A percentile compares a stretch with the other conserved stretches of the same genome.
These are phyloP conservation scores for Rhytidhysteron rufulum DNA, from an alignment of 2,329 filamentous ascomycete genomes.

Conservation along the genomic window DNA sequence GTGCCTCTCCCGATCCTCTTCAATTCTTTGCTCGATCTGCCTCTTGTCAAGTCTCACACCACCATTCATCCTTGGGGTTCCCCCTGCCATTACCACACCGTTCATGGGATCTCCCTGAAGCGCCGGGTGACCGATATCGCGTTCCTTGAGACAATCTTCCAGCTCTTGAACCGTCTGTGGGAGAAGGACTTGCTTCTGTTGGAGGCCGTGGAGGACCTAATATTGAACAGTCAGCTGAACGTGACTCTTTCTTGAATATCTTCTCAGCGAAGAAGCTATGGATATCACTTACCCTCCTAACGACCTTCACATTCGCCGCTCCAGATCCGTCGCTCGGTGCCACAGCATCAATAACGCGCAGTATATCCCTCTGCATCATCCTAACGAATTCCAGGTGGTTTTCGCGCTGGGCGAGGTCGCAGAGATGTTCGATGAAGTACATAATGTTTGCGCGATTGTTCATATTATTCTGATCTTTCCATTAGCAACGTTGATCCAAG, in stretches of 20 bases:
- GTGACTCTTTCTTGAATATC: too few species aligned
- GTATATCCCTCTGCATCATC: slow-evolving; percentile 93
- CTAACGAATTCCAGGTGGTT: slow-evolving; percentile 76
- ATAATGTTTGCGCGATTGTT: slow-evolving; percentile 98
- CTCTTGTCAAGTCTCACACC: slow-evolving; percentile 66
- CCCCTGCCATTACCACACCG: slow-evolving; percentile 12
- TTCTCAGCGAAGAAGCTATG: neutral
- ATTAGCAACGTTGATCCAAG: neutral
- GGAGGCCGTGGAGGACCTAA: slow-evolving; percentile 67
- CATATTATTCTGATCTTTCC: slow-evolving; percentile 71
- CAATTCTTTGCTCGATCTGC: slow-evolving; percentile 92
- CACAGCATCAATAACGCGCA: slow-evolving; percentile 87
- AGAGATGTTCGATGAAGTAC: slow-evolving; percentile 96
- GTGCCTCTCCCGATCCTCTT: slow-evolving; percentile 92
- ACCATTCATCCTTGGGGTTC: slow-evolving; percentile 27
- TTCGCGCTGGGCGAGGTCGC: slow-evolving; percentile 77
- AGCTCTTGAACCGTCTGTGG: slow-evolving; percentile 72
- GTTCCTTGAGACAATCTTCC: slow-evolving; percentile 75
- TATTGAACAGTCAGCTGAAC: neutral
- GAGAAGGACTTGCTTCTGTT: slow-evolving; percentile 69
- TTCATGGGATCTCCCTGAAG: slow-evolving; percentile 13
- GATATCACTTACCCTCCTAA: slow-evolving; percentile 62
- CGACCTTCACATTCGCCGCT: slow-evolving; percentile 89
- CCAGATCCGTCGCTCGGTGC: slow-evolving; percentile 82
- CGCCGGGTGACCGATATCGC: slow-evolving; percentile 50